phyloP scores from a whole-genome alignment of 225 moss, liverwort and hornwort genomes.

The Pseudisothecium myosuroides region DNA sequence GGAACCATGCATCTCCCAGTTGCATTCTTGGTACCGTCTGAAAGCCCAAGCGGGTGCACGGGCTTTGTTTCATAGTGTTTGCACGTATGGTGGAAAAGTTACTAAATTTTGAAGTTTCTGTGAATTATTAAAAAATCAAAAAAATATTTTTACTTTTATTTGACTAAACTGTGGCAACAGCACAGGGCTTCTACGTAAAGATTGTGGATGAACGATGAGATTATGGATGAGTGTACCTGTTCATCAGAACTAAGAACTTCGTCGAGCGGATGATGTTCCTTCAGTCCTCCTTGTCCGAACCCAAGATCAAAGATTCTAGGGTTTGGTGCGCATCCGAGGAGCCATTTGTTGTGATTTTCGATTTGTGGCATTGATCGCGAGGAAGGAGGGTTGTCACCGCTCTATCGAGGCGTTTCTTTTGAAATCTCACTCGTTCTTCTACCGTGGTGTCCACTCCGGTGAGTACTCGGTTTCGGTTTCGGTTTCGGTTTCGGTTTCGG shows the following conservation, averaged over 20 bases:
- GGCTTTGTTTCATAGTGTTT: too few relatives aligned
- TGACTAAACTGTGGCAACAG: too few relatives aligned
- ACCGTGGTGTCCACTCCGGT: background rate
- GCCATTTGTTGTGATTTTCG: background rate
- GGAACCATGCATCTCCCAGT: too few relatives aligned
- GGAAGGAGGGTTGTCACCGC: background rate
- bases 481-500: background rate
- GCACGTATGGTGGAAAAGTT: too few relatives aligned
- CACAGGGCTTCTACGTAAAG: background rate
- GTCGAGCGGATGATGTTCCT: background rate
- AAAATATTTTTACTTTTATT: too few relatives aligned
- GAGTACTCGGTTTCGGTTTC: background rate
- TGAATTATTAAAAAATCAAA: too few relatives aligned
- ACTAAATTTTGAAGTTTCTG: too few relatives aligned
- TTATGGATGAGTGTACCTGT: background rate
- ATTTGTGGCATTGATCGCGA: background rate
- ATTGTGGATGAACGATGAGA: background rate
- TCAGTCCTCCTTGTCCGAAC: background rate
- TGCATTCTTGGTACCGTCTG: too few relatives aligned
- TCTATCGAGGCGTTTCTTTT: background rate
- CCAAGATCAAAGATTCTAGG: background rate
- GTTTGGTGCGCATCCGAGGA: background rate
- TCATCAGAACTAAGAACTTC: background rate
- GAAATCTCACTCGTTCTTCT: background rate
- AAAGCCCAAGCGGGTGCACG: too few relatives aligned